These are phyloP conservation scores for Coemansia interrupta DNA, from an alignment of 192 early-diverging fungal species.

Conservation along the genomic window DNA sequence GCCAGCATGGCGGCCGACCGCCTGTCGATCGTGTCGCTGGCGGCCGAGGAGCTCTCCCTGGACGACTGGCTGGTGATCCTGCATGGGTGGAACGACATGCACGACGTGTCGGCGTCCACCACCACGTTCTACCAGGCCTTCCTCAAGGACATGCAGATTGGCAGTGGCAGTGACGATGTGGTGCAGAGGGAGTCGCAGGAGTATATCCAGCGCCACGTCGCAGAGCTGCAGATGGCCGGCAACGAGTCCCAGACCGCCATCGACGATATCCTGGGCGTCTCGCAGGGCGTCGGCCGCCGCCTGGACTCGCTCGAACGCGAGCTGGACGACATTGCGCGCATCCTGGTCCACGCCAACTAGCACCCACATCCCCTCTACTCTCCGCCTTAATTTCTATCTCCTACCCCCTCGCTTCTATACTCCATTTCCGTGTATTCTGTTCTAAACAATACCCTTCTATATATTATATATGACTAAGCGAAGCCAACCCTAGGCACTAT, in stretches of 20 bases:
- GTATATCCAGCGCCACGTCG: conserved; percentile 28
- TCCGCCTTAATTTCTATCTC: background rate
- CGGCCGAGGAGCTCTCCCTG: conserved; percentile 32
- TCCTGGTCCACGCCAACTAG: conserved; percentile 42
- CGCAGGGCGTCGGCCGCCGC: conserved; percentile 47
- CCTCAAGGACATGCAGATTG: conserved; percentile 31
- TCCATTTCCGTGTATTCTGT: background rate
- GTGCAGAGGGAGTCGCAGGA: conserved; percentile 14
- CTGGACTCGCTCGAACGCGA: conserved; percentile 47
- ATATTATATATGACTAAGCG: background rate
- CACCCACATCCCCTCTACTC: background rate
- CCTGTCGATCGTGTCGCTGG: conserved; percentile 7
- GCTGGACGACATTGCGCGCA: conserved; percentile 46
- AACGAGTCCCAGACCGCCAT: conserved; percentile 37
- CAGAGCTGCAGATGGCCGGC: conserved; percentile 22
- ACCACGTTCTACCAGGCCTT: conserved; percentile 40
- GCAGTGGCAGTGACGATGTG: background rate
- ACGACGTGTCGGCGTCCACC: conserved; percentile 25
- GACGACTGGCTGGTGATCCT: conserved; percentile 50
- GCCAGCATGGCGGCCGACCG: conserved; percentile 13
- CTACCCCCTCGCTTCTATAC: background rate
- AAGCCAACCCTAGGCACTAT: too few relatives aligned
- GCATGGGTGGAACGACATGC: conserved; percentile 44
- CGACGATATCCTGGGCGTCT: conserved; percentile 47
- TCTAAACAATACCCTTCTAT: background rate